Evolutionary conservation across 2,329 filamentous ascomycete species (phyloP), one percentile per base, ranked within the genome.

Genomic region (Dothistroma septosporum): DNA sequence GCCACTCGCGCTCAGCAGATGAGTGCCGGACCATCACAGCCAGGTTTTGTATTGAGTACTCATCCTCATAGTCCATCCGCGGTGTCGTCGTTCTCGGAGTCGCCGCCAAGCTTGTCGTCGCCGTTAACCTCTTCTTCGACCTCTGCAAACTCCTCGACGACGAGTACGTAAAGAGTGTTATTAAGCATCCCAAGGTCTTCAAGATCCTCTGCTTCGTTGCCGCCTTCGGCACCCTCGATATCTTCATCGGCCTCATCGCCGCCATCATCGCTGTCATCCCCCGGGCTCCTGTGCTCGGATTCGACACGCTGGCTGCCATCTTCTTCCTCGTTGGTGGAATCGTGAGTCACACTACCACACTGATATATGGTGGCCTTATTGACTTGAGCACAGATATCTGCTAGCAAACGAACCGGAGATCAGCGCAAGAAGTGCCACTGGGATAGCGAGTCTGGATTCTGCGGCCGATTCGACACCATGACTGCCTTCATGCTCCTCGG

Each of bases 241-340:
- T 55, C 1, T 41, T 63, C 14, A 41, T 66, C 1, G 61, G 62
- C 5, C 32, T 65, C 12, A 56, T 56, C n/a, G 62, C 60, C 6
- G 58, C 58, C 0, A 61, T 61, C 35, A 7, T 66, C 28, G 31
- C 32, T 14, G 58, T 54, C n/a, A 19, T 64, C 10, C 59, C 62
- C 16, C 60, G 54, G 53, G 22, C 63, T 11, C 32, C 41, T 9
- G 52, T 53, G 2, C 19, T 62, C 11, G 60, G 32, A 1, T 22
- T 64, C 4, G 64, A 66, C 48, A 57, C 50, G 1, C 21, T 64
- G 22, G 62, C 64, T 22, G 57, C 64, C 1, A 55, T 66, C 37
- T 64, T 64, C 55, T 66, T 61, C 19, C 59, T 64, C 14, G 60
- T 58, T 22, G 62, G 62, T 10, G 64, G 61, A 14, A 61, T 63